Evolutionary conservation across 176 grass and related monocot species (phyloP).

Genomic region (Elaeis guineensis): DNA sequence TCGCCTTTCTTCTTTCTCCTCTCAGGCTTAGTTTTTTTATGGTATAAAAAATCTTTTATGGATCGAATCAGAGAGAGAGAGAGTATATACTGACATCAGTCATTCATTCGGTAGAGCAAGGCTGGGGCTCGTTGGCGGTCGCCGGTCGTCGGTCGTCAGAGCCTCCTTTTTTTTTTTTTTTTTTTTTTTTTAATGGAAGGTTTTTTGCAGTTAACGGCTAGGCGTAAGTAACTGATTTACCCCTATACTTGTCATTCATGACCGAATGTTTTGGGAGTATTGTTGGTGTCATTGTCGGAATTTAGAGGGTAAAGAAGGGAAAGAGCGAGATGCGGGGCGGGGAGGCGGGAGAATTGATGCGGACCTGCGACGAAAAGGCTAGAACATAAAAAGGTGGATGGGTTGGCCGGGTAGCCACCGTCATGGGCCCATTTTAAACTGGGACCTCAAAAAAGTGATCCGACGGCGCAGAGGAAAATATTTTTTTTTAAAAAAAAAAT

Average conservation of each 20-base stretch:
- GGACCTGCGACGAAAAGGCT: not conserved
- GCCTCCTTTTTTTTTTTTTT: not conserved
- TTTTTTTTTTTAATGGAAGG: not conserved
- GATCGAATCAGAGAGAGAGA: too few species aligned
- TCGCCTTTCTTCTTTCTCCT: too few species aligned
- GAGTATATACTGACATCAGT: too few species aligned
- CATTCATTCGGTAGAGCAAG: too few species aligned
- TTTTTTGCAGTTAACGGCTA: conserved; percentile 29
- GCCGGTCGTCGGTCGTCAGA: too few species aligned
- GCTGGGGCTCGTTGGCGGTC: too few species aligned
- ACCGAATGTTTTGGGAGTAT: conserved; percentile 5
- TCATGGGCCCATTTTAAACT: not conserved
- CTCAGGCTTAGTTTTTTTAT: too few species aligned
- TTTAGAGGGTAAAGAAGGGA: not conserved
- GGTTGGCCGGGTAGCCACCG: conserved; percentile 15
- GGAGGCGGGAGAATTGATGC: conserved; percentile 4
- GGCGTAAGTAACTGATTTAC: not conserved
- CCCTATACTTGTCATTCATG: conserved; percentile 2
- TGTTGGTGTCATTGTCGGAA: conserved; percentile 7
- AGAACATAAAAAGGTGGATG: not conserved
- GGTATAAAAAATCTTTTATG: too few species aligned
- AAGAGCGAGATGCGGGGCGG: too few species aligned
- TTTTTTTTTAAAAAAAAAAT: too few species aligned
- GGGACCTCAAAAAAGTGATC: too few species aligned
- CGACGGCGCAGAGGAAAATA: too few species aligned